phyloP scores from a whole-genome alignment of 495 filamentous ascomycete genomes.

The Penicillium bovifimosum region DNA sequence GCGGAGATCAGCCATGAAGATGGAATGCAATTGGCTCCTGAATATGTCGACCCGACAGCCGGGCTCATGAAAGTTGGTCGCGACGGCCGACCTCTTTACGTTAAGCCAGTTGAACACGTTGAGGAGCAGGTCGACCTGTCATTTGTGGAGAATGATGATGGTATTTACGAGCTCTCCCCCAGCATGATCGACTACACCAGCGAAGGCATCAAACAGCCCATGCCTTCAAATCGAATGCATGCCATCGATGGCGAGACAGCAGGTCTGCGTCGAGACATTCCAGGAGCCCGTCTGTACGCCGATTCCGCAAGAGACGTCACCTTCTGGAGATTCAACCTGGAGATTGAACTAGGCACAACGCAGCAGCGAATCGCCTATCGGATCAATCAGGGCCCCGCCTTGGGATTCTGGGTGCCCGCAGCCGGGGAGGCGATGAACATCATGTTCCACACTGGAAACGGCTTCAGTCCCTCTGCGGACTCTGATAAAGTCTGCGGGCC shows the following conservation, averaged over 20 bases:
- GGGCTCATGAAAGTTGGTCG: slow-evolving; percentile 78
- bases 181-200: slow-evolving; percentile 40
- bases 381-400: slow-evolving; percentile 84
- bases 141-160: slow-evolving; percentile 66
- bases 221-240: slow-evolving; percentile 39
- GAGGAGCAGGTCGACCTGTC: slow-evolving; percentile 72
- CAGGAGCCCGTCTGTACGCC: slow-evolving; percentile 74
- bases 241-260: slow-evolving; percentile 63
- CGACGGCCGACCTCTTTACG: slow-evolving; percentile 73
- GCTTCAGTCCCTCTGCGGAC: slow-evolving; percentile 79
- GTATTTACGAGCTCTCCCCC: slow-evolving; percentile 63
- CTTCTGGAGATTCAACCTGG: slow-evolving; percentile 94
- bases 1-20: slow-evolving; percentile 57
- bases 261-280: slow-evolving; percentile 71
- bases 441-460: slow-evolving; percentile 97
- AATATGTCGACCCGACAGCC: slow-evolving; percentile 86
- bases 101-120: slow-evolving; percentile 77
- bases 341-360: slow-evolving; percentile 71
- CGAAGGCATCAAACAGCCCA: slow-evolving; percentile 32
- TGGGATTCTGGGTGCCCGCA: slow-evolving; percentile 93
- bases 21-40: slow-evolving; percentile 58
- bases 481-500: slow-evolving; percentile 77
- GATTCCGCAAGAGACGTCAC: slow-evolving; percentile 83
- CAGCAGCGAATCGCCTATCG: slow-evolving; percentile 89
- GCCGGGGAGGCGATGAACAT: slow-evolving; percentile 88